phyloP scores from a whole-genome alignment of 2,329 filamentous ascomycete genomes.

The Chalaropsis thielavioides region DNA sequence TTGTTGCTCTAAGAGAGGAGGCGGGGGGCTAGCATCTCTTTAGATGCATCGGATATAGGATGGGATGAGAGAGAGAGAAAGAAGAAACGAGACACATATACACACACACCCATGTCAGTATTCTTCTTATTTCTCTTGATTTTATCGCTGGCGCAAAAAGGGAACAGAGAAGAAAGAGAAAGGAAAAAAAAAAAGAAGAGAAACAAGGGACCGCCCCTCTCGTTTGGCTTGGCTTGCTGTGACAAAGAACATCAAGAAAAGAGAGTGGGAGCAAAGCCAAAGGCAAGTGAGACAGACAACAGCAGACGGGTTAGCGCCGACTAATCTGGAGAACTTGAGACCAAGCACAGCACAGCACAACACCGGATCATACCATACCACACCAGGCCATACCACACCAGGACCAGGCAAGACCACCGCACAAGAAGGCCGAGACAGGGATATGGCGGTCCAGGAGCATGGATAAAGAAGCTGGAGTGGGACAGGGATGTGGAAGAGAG shows the following conservation, averaged over 20 bases:
- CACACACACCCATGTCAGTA: not conserved
- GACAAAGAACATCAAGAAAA: not conserved
- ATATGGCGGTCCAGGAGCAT: slow-evolving; percentile 1
- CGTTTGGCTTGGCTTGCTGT: slow-evolving; percentile 1
- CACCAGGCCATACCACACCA: too few relatives aligned
- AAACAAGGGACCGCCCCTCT: not conserved
- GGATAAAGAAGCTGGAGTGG: not conserved
- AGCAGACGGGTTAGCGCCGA: not conserved
- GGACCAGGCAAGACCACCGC: not conserved
- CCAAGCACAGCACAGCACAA: not conserved
- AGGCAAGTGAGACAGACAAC: not conserved
- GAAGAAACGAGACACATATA: not conserved
- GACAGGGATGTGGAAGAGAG: not conserved
- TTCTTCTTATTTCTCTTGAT: not conserved
- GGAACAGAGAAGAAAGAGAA: not conserved
- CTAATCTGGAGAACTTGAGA: not conserved
- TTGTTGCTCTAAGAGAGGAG: not conserved
- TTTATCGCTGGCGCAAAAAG: not conserved
- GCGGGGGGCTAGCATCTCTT: not conserved
- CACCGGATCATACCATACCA: too few relatives aligned
- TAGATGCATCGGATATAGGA: not conserved
- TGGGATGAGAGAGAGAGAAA: not conserved
- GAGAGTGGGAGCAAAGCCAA: not conserved
- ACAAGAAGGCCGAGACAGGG: slow-evolving; percentile 4
- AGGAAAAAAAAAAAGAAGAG: not conserved